Base-by-base conservation (phyloP, 768 basidiomycete genomes). In the Leccinum longicurvipes region DNA sequence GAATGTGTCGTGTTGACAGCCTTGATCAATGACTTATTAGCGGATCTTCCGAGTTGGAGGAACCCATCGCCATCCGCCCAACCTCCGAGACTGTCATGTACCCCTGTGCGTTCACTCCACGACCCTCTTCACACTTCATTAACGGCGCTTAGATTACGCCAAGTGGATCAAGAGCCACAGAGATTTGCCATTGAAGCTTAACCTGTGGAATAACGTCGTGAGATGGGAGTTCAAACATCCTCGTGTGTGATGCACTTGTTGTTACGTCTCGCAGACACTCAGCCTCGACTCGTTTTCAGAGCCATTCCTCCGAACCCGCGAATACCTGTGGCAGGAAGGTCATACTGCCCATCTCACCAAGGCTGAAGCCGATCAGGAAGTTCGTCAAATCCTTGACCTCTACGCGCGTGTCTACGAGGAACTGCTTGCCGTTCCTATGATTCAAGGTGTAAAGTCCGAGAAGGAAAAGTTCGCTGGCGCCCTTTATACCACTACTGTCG, bases 191-290 rank as follows among this genome's bases (percentile, higher is more conserved):
- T 76, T 99, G 64, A 97, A 96, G 73, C 81, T 98, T 47, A 99
- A 98, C 75, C 90, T 98, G 72, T 99, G 97, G 97, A 99, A 99
- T 77, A 93, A 87, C 61, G 94, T 99, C 63, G 97, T 99, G 29
- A 88, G 97, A 55, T 99, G 97, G 97, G 96, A 99, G 73, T 99
- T 99, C 82, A 99, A 99, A 76, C 95, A 95, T 72, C 96, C 96
- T 55, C 95, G 89, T 91, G 58, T 69, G 86, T 64, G 17, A 74
- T 45, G 11, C 54, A 56, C 23, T n/a, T 7, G 24, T 27, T 14
- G 19, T 48, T 1, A 2, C 42, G 9, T 52, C 15, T 27, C 14
- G 12, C 3, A 0, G 19, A 36, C 3, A 14, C 57, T 63, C 8
- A 51, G 19, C n/a, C 2, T 11, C 5, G 29, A 29, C 27, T 34